Evolutionary conservation across 805 yeast genomes (phyloP).

Genomic region (Myxozyma nipponensis): DNA sequence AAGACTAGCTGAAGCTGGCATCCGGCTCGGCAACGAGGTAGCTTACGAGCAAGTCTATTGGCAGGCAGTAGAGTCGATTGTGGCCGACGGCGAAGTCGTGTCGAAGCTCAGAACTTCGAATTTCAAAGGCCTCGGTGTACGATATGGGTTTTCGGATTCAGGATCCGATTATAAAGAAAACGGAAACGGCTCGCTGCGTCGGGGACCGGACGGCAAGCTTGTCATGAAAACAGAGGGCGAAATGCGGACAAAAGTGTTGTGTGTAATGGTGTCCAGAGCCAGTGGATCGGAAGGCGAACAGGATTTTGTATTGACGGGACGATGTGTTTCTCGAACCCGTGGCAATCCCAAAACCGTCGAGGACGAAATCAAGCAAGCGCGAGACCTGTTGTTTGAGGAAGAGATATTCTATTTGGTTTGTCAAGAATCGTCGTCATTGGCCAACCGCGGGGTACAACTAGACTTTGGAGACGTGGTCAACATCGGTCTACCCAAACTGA

Average conservation of each 20-base stretch:
- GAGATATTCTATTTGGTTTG: conserved; percentile 76
- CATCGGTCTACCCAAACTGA: conserved; percentile 61
- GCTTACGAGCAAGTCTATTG: conserved; percentile 64
- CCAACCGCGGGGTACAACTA: conserved; percentile 66
- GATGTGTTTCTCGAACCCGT: background rate
- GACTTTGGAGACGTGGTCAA: conserved; percentile 55
- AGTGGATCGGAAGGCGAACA: conserved; percentile 19
- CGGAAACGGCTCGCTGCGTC: conserved; percentile 70
- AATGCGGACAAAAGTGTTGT: conserved; percentile 47
- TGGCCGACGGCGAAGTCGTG: conserved; percentile 53
- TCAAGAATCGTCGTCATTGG: conserved; percentile 67
- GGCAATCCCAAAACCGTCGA: conserved; percentile 31
- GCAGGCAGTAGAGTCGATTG: conserved; percentile 48
- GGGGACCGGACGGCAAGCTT: conserved; percentile 47
- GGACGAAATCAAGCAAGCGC: conserved; percentile 62
- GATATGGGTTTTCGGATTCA: conserved; percentile 87
- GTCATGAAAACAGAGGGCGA: conserved; percentile 40
- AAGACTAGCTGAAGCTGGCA: conserved; percentile 50
- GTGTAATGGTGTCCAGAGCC: conserved; percentile 50
- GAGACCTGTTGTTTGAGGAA: conserved; percentile 79
- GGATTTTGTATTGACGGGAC: conserved; percentile 2
- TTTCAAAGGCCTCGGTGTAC: conserved; percentile 63
- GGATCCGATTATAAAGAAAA: conserved; percentile 73
- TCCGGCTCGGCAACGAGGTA: conserved; percentile 52
- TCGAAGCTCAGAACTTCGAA: conserved; percentile 62